A percentile compares a stretch with the other conserved stretches of the same genome.
Evolutionary conservation across 225 moss, liverwort and hornwort genomes (phyloP).

Genomic region (Asterella californica): DNA sequence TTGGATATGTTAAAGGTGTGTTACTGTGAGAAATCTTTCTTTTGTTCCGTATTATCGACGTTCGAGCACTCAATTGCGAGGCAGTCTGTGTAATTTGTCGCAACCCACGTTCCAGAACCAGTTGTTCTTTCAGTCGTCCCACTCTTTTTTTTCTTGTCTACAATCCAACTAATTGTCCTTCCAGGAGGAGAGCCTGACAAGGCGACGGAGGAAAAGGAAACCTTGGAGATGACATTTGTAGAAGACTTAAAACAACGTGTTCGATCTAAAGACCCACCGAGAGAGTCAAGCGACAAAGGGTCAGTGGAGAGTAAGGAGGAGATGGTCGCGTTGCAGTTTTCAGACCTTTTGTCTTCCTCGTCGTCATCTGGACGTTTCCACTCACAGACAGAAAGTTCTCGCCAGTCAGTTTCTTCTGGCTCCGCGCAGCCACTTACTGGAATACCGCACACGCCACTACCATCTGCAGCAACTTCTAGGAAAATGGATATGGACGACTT

Average conservation of each 20-base stretch:
- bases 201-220: conserved; percentile 30
- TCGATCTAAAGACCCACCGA: conserved; percentile 28
- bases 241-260: conserved; percentile 46
- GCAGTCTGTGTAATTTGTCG: neutral
- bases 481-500: conserved; percentile 41
- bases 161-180: neutral
- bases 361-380: conserved; percentile 24
- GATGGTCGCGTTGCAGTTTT: conserved; percentile 15
- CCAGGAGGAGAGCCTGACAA: conserved; percentile 27
- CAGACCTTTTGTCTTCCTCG: conserved; percentile 20
- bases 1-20: conserved; percentile 74
- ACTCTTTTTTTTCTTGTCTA: neutral
- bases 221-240: conserved; percentile 34
- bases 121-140: too few relatives aligned
- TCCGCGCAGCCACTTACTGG: conserved; percentile 22
- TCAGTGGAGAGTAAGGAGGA: conserved; percentile 34
- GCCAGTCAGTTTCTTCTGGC: conserved; percentile 20
- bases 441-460: conserved; percentile 33
- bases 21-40: neutral
- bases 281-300: conserved; percentile 31
- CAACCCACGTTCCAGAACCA: too few relatives aligned
- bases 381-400: conserved; percentile 23
- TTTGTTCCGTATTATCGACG: neutral
- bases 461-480: conserved; percentile 23
- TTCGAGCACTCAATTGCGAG: neutral